Base-by-base conservation (phyloP, 192 early-diverging fungal species). In the Globomyces pollinis-pini region DNA sequence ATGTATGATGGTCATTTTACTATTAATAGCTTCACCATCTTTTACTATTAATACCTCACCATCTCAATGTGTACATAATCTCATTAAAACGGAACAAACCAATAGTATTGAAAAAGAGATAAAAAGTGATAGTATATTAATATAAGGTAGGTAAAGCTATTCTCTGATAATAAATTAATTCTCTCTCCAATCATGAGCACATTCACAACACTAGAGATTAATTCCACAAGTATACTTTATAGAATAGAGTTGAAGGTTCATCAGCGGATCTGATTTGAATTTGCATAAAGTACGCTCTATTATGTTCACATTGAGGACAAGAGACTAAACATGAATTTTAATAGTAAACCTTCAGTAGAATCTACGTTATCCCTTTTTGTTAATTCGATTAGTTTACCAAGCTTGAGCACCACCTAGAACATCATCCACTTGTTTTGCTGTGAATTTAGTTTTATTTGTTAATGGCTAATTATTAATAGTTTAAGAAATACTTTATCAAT, bases 241-340 rank as follows among this genome's bases (percentile, higher is more conserved):
- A 98, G 66, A 96, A 96, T 15, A 84, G 87, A 12, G 92, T 89
- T 80, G 86, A 89, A 15, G 94, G 93, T 71, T 98, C 94, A 75
- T 98, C 94, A 8, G 91, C 91, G 11, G 90, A 91, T 31, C 93
- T 85, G 38, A 88, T 93, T 68, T 96, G 93, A 38, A 96, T 85
- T 67, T 87, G 85, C 84, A 91, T 85, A 65, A 85, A 96, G 53
- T 76, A 66, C 12, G 72, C 72, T 41, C 71, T 59, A 3, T 57
- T 62, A 59, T 64, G 45, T 15, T 70, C 72, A 64, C 76, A 78
- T 36, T 65, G 66, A 15, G 72, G 72, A 36, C 76, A 78, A 8
- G 47, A 54, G 3, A 60, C 70, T 72, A 50, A n/a, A n/a, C n/a
- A n/a, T n/a, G n/a, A n/a, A 9, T 16, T 33, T 57, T 47, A 35